Percentiles rank a stretch among this genome's conserved stretches.
Evolutionary conservation across 306 rosid genomes (phyloP).

Genomic region (Nissolia schottii): DNA sequence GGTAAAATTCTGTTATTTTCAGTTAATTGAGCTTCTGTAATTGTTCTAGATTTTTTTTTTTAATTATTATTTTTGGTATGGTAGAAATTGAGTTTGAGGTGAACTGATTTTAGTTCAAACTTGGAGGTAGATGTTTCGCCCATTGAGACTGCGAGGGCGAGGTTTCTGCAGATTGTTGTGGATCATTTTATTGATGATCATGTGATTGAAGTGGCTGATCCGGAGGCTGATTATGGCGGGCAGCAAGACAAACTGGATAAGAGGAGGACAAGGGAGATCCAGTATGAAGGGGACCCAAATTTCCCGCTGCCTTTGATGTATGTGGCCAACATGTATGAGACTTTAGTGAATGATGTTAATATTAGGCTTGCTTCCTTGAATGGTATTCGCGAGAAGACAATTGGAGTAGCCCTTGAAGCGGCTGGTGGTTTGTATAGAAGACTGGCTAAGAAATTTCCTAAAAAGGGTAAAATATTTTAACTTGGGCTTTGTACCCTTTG

Average conservation of each 20-base stretch:
- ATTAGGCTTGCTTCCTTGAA: slow-evolving; percentile 75
- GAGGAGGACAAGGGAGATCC: slow-evolving; percentile 76
- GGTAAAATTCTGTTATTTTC: slow-evolving; percentile 36
- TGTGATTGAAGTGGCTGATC: slow-evolving; percentile 55
- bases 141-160: slow-evolving; percentile 76
- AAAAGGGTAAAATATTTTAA: slow-evolving; percentile 53
- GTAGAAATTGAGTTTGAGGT: background rate
- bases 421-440: slow-evolving; percentile 95
- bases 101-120: slow-evolving; percentile 27
- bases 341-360: slow-evolving; percentile 71
- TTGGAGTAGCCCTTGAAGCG: slow-evolving; percentile 98
- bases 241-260: slow-evolving; percentile 74
- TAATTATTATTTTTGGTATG: background rate
- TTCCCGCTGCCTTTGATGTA: slow-evolving; percentile 89
- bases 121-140: slow-evolving; percentile 69
- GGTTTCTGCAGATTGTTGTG: slow-evolving; percentile 76
- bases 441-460: slow-evolving; percentile 91
- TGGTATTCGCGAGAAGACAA: slow-evolving; percentile 86
- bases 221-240: slow-evolving; percentile 52
- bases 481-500: background rate
- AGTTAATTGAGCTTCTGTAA: background rate
- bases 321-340: slow-evolving; percentile 90
- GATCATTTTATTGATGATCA: slow-evolving; percentile 68
- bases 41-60: background rate
- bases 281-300: slow-evolving; percentile 73